Evolutionary conservation across 352 stramenopile species (phyloP), one percentile per base, ranked within the genome.

Genomic region (Phytophthora idaei): DNA sequence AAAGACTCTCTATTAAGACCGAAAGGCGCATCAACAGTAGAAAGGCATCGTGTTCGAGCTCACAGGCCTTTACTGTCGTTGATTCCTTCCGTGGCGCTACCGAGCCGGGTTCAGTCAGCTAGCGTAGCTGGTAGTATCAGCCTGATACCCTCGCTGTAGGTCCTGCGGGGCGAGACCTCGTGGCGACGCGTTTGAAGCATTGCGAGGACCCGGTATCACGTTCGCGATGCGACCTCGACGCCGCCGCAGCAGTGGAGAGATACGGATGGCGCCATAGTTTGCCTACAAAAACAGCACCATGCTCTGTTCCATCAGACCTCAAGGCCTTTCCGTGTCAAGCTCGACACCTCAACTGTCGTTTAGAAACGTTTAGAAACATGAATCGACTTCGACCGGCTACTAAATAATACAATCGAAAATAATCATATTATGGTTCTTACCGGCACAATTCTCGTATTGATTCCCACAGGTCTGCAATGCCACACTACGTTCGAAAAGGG

Each of bases 201-300:
- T 21, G 21, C 21, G 17, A 21, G 17, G 17, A 21, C 17, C 17
- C 17, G 29, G 47, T 65, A 50, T 48, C 54, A 70, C 46, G 32
- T 36, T 42, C 17, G 21, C 45, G 46, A 4, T n/a, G 14, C 50
- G 28, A 42, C 36, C 14, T 47, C 21, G n/a, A 41, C 15, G n/a
- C 8, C 31, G 21, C 42, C 15, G 10, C 48, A 47, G 41, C 49
- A 51, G 45, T 52, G 42, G 37, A 71, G 63, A 66, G 57, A 71
- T 67, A 69, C 64, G 64, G 64, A 61, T 17, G 57, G 57, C 44
- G 44, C 49, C 57, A 66, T 67, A 67, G 57, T 55, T 56, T 57
- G 52, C 45, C 52, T 44, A 45, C 39, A 4, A 4, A 42, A 42
- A 17, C 41, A n/a, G 37, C 53, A 53, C 49, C 41, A 48, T 61